Conservation (phyloP, 2,329 filamentous ascomycete species). For the Teratosphaeria destructans region DNA sequence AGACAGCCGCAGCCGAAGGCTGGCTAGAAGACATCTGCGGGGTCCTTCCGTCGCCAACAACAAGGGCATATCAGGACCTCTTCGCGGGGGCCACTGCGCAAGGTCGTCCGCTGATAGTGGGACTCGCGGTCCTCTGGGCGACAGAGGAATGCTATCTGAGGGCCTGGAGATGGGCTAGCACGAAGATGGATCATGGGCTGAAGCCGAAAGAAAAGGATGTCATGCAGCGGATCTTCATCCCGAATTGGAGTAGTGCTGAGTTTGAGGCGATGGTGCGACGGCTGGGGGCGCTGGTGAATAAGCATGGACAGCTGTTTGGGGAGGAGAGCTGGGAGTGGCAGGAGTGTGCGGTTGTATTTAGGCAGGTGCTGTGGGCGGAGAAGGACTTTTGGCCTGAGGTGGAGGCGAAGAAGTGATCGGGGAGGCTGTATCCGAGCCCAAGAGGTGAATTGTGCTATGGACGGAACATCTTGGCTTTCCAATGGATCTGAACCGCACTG, state of each 20-base stretch:
- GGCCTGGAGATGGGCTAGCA: conserved; percentile 37
- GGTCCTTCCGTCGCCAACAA: conserved; percentile 14
- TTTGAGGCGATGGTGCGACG: conserved; percentile 40
- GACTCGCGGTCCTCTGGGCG: conserved; percentile 61
- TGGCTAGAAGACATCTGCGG: conserved; percentile 38
- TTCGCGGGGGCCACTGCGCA: conserved; percentile 47
- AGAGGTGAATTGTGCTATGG: background rate
- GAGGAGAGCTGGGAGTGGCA: conserved; percentile 36
- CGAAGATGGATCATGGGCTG: conserved; percentile 17
- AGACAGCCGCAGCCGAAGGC: conserved; percentile 42
- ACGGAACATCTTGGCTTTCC: background rate
- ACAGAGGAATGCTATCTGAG: conserved; percentile 52
- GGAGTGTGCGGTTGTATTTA: conserved; percentile 39
- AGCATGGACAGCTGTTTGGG: conserved; percentile 32
- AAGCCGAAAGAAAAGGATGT: conserved; percentile 30
- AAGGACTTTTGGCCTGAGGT: conserved; percentile 39
- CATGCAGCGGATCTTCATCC: conserved; percentile 38
- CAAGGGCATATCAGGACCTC: conserved; percentile 43
- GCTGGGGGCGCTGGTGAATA: conserved; percentile 36
- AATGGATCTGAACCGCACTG: too few species aligned
- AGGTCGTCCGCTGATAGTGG: conserved; percentile 49
- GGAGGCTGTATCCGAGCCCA: background rate
- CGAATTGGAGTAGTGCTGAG: conserved; percentile 40
- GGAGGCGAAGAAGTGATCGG: conserved; percentile 13
- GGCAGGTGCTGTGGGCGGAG: conserved; percentile 38